These are phyloP conservation scores for Ascochyta pisi DNA, from an alignment of 2,329 filamentous ascomycete genomes.

Conservation along the genomic window DNA sequence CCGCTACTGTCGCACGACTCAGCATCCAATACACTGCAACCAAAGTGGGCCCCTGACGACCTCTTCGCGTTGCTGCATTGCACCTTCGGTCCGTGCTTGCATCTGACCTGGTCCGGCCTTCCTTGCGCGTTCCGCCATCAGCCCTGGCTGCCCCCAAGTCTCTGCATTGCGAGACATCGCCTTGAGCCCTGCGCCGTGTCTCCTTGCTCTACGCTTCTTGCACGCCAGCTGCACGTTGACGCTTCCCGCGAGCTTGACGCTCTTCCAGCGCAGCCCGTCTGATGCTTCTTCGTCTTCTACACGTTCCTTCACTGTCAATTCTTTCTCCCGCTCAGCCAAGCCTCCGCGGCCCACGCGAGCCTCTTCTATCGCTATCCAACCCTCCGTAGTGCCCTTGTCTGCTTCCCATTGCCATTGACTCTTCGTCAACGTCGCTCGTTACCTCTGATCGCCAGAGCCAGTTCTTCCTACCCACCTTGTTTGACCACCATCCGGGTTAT, in stretches of 20 bases:
- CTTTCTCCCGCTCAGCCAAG: slow-evolving; percentile 23
- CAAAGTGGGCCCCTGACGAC: slow-evolving; percentile 26
- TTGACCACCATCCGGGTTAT: slow-evolving; percentile 44
- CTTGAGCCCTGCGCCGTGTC: slow-evolving; percentile 25
- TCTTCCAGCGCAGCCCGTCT: slow-evolving; percentile 25
- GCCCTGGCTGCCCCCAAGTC: slow-evolving; percentile 33
- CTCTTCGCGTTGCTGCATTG: slow-evolving; percentile 30
- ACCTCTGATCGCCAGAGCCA: slow-evolving; percentile 6
- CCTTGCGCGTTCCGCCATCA: slow-evolving; percentile 35
- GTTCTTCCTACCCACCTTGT: slow-evolving; percentile 33
- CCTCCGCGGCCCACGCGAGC: slow-evolving; percentile 20
- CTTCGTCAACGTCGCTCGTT: not conserved
- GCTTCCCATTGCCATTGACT: slow-evolving; percentile 1
- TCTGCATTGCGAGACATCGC: slow-evolving; percentile 33
- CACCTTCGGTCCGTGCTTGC: slow-evolving; percentile 30
- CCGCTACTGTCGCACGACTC: slow-evolving; percentile 42
- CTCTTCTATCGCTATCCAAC: slow-evolving; percentile 20
- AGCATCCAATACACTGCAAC: slow-evolving; percentile 27
- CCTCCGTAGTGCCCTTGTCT: slow-evolving; percentile 10
- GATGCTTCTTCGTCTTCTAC: slow-evolving; percentile 22
- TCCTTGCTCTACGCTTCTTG: slow-evolving; percentile 25
- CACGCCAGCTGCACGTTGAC: slow-evolving; percentile 23
- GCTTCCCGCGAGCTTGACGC: slow-evolving; percentile 40
- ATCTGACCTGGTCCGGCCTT: slow-evolving; percentile 22
- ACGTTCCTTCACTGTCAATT: slow-evolving; percentile 26